A percentile compares a stretch with the other conserved stretches of the same genome.
phyloP scores from a whole-genome alignment of 805 yeast genomes.

The Suhomyces kilbournensis region DNA sequence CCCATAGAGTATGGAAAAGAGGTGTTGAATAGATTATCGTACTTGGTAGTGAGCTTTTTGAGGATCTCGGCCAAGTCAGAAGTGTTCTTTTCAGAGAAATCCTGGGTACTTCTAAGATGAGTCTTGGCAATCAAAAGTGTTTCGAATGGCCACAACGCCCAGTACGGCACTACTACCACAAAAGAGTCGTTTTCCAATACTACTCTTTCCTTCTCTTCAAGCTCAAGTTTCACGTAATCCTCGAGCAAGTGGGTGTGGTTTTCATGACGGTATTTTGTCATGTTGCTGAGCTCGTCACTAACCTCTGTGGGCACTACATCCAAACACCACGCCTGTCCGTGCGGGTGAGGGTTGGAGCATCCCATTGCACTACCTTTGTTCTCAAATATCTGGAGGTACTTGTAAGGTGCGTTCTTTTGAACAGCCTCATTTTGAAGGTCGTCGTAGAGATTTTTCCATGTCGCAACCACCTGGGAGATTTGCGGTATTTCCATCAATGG shows the following conservation, averaged over 20 bases:
- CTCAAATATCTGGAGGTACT: constrained; percentile 70
- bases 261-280: constrained; percentile 44
- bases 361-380: constrained; percentile 82
- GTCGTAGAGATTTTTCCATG: constrained; percentile 58
- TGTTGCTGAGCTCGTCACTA: constrained; percentile 49
- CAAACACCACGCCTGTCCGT: constrained; percentile 79
- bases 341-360: constrained; percentile 80
- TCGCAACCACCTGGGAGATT: constrained; percentile 48
- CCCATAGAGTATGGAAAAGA: constrained; percentile 83
- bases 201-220: constrained; percentile 48
- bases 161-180: constrained; percentile 68
- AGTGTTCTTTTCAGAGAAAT: constrained; percentile 46
- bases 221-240: constrained; percentile 59
- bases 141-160: constrained; percentile 86
- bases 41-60: constrained; percentile 54
- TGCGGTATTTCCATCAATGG: constrained; percentile 54
- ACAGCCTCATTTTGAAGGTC: constrained; percentile 37
- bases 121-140: constrained; percentile 59
- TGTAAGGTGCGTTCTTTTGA: constrained; percentile 43
- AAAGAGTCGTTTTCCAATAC: constrained; percentile 62
- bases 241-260: constrained; percentile 51
- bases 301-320: constrained; percentile 67
- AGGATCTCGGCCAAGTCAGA: constrained; percentile 55
- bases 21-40: constrained; percentile 68
- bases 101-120: constrained; percentile 49